phyloP scores from a whole-genome alignment of 163 green algal genomes.

The Chlamydomonas reinhardtii region DNA sequence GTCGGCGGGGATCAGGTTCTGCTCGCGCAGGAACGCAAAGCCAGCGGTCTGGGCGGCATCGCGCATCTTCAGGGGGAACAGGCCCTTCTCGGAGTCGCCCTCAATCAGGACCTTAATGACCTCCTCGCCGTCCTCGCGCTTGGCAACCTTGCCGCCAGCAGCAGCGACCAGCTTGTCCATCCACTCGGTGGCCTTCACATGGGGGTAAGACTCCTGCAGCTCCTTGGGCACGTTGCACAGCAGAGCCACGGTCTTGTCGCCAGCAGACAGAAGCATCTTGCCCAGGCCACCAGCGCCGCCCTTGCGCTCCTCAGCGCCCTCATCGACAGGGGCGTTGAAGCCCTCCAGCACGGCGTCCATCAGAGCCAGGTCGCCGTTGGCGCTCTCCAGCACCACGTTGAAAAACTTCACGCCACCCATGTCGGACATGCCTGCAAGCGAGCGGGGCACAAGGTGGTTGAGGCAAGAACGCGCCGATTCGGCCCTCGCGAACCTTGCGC shows the following conservation, averaged over 20 bases:
- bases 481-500: not conserved
- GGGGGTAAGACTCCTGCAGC: constrained; percentile 64
- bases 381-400: constrained; percentile 78
- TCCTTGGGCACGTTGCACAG: constrained; percentile 83
- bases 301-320: constrained; percentile 89
- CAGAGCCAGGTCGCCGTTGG: constrained; percentile 79
- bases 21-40: constrained; percentile 81
- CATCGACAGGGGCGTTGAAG: constrained; percentile 82
- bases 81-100: constrained; percentile 64
- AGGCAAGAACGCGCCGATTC: not conserved
- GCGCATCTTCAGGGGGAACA: constrained; percentile 88
- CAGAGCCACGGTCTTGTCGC: constrained; percentile 76
- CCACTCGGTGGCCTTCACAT: constrained; percentile 75
- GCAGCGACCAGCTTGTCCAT: constrained; percentile 70
- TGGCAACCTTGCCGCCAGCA: constrained; percentile 56
- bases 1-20: constrained; percentile 81
- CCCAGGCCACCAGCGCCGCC: constrained; percentile 74
- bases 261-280: constrained; percentile 85
- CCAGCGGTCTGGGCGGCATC: constrained; percentile 78
- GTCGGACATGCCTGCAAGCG: constrained; percentile 68
- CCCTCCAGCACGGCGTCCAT: constrained; percentile 81
- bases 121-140: constrained; percentile 68
- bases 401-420: constrained; percentile 86
- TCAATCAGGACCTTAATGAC: constrained; percentile 61
- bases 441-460: not conserved